Conservation (phyloP, 345 rosid species). For the Boechera retrofracta region DNA sequence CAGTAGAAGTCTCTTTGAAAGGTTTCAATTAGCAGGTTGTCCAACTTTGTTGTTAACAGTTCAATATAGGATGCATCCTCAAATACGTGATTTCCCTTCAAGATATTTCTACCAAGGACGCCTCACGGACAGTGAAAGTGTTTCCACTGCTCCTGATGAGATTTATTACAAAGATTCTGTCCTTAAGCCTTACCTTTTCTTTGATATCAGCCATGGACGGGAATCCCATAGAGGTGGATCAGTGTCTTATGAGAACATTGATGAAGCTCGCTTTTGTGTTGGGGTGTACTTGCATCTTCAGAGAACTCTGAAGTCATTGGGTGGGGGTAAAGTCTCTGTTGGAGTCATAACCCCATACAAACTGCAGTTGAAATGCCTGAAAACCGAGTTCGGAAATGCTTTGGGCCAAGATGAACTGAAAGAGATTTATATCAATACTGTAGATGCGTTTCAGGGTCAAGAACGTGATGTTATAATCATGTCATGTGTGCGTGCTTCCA, state of each 20-base stretch:
- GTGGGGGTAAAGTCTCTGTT: conserved; percentile 73
- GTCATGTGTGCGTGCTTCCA: conserved; percentile 99
- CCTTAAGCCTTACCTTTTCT: conserved; percentile 87
- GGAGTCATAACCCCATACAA: conserved; percentile 98
- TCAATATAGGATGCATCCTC: conserved; percentile 99
- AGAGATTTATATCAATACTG: conserved; percentile 94
- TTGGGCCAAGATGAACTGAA: conserved; percentile 88
- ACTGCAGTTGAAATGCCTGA: conserved; percentile 95
- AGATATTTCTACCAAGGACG: conserved; percentile 97
- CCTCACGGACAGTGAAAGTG: conserved; percentile 92
- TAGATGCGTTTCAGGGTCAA: conserved; percentile 99
- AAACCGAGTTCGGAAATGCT: conserved; percentile 78
- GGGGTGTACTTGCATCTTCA: conserved; percentile 91
- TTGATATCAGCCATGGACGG: conserved; percentile 89
- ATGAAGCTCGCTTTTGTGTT: conserved; percentile 94
- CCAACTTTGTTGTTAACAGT: conserved; percentile 95
- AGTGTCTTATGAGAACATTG: conserved; percentile 88
- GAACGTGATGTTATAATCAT: conserved; percentile 98
- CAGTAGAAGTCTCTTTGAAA: conserved; percentile 97
- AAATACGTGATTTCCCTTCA: conserved; percentile 96
- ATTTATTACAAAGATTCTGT: conserved; percentile 82
- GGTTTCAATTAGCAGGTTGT: conserved; percentile 98
- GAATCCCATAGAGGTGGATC: conserved; percentile 98
- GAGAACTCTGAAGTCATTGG: conserved; percentile 70
- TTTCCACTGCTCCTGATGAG: conserved; percentile 78